phyloP scores from a whole-genome alignment of 805 yeast species.

The Myxozyma vanderwaltii region DNA sequence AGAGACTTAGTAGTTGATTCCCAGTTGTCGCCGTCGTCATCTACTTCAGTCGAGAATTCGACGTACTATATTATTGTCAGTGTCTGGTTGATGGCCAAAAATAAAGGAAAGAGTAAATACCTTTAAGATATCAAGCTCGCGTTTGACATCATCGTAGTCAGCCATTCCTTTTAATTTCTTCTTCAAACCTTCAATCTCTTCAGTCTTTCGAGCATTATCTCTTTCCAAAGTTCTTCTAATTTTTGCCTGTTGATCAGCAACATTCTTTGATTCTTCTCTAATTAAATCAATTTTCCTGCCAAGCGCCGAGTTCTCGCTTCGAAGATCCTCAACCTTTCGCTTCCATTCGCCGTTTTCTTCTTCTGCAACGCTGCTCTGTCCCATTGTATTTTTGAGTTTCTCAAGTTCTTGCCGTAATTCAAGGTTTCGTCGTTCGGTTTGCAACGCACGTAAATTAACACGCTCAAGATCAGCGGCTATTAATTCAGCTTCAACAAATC shows the following conservation, averaged over 20 bases:
- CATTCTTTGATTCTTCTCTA: constrained; percentile 21
- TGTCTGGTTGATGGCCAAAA: constrained; percentile 37
- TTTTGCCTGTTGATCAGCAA: constrained; percentile 11
- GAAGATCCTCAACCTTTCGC: constrained; percentile 48
- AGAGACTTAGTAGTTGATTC: constrained; percentile 20
- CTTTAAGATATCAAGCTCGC: constrained; percentile 70
- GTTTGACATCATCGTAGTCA: constrained; percentile 81
- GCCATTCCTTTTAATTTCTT: constrained; percentile 52
- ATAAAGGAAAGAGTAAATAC: constrained; percentile 61
- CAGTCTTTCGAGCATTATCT: constrained; percentile 45
- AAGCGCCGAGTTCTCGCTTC: constrained; percentile 45
- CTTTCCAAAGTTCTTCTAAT: constrained; percentile 15
- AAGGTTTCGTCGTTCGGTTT: constrained; percentile 77
- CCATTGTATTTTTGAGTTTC: constrained; percentile 41
- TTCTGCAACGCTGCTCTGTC: constrained; percentile 33
- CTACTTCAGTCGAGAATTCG: constrained; percentile 37
- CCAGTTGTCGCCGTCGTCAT: constrained; percentile 41
- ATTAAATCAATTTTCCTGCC: constrained; percentile 26
- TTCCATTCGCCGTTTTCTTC: constrained; percentile 46
- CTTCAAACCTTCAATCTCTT: constrained; percentile 56
- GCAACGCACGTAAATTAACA: constrained; percentile 65
- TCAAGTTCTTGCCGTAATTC: constrained; percentile 68
- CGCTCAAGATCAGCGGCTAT: constrained; percentile 75
- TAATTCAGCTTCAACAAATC: constrained; percentile 55
- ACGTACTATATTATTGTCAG: constrained; percentile 25